Base-by-base conservation (phyloP, 2,329 filamentous ascomycete genomes). In the Coniella vitis region DNA sequence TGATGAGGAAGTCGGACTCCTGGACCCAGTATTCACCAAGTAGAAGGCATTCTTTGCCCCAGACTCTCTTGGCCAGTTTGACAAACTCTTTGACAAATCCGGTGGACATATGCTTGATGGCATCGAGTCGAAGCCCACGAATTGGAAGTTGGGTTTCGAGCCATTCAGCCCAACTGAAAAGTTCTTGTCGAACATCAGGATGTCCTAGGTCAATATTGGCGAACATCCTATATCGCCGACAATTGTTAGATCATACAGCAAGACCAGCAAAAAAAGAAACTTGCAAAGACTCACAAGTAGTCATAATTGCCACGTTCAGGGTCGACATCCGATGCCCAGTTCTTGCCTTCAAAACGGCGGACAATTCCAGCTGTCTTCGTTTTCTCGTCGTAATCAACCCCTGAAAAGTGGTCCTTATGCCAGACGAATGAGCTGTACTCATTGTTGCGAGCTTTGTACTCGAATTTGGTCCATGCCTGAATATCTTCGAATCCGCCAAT, bases 11-110 rank as follows among this genome's bases (percentile, higher is more conserved):
- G 19, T 71, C 60, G 0, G 76, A 64, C 48, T 84, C 75, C 41
- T 74, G 75, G 25, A 73, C 73, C 83, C 83, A 87, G 61, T 83
- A 86, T 58, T 87, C 84, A 13, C 81, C 83, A 1, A 87, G 76
- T n/a, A 85, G 66, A 58, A 86, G 83, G 62, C 80, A 79, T 12
- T 75, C 65, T 10, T 71, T 64, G 3, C 75, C 75, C 14, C 59
- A 58, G 2, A 46, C 43, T 19, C 51, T 22, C 22, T 58, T 49
- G n/a, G 63, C 50, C 37, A 58, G 54, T 1, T 22, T 42, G 9
- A 64, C 42, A 2, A 64, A 57, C 20, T 62, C 59, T 10, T 59
- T 57, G 38, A 60, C 47, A 45, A 65, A 66, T 12, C 44, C 41
- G 20, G 58, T 58, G 40, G 59, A 62, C 54, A 61, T 65, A 54